Percentiles rank a stretch among this genome's conserved stretches.
phyloP scores from a whole-genome alignment of 2,329 filamentous ascomycete species.

The Cladosporium sp. region DNA sequence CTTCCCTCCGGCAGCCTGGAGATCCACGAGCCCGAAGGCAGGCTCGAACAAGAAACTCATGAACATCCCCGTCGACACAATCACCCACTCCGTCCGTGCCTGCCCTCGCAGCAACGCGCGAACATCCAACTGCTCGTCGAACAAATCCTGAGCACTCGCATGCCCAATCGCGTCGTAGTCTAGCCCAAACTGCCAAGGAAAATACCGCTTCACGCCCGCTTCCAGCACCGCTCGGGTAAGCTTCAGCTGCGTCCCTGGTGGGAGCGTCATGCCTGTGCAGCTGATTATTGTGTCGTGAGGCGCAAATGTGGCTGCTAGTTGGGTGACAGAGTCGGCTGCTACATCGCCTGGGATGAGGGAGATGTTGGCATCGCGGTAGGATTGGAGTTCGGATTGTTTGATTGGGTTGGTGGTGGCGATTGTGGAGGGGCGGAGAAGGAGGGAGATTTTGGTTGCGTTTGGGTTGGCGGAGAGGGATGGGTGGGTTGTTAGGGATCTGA shows the following conservation, averaged over 20 bases:
- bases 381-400: not conserved
- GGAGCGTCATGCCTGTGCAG: conserved; percentile 58
- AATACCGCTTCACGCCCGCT: conserved; percentile 51
- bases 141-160: conserved; percentile 59
- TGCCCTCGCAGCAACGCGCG: conserved; percentile 45
- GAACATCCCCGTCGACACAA: conserved; percentile 67
- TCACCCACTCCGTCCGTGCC: conserved; percentile 47
- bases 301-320: conserved; percentile 33
- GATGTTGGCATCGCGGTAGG: conserved; percentile 24
- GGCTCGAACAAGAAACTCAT: conserved; percentile 64
- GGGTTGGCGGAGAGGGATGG: conserved; percentile 40
- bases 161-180: conserved; percentile 64
- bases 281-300: conserved; percentile 54
- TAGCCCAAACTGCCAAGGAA: conserved; percentile 72
- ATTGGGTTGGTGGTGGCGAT: conserved; percentile 11
- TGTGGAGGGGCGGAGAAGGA: conserved; percentile 38
- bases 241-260: conserved; percentile 54
- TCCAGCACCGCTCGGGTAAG: conserved; percentile 46
- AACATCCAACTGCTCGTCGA: conserved; percentile 64
- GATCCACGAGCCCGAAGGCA: conserved; percentile 60
- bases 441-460: conserved; percentile 40
- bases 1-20: conserved; percentile 18
- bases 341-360: conserved; percentile 46
- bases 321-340: conserved; percentile 23
- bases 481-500: conserved; percentile 49